Evolutionary conservation across 441 rosid genomes (phyloP).

Genomic region (Rhodomyrtus psidioides): DNA sequence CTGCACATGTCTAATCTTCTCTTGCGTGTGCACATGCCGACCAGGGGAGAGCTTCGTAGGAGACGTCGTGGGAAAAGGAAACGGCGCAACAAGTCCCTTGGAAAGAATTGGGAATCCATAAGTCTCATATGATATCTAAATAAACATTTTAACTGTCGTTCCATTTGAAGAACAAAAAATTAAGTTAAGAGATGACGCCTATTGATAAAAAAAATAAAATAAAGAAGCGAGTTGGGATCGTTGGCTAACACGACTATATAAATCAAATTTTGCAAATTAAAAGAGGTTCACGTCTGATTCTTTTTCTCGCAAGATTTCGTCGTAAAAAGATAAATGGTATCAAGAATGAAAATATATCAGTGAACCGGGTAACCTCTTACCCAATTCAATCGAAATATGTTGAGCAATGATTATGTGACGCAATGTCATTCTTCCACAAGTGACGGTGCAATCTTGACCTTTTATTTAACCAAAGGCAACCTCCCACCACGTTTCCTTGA

Average conservation of each 20-base stretch:
- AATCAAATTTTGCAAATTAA: not conserved
- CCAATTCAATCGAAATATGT: not conserved
- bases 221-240: not conserved
- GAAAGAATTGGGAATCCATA: not conserved
- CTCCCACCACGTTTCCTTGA: too few species aligned
- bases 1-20: rapidly evolving
- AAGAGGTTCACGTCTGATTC: not conserved
- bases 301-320: not conserved
- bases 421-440: not conserved
- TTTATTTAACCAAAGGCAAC: not conserved
- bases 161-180: not conserved
- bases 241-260: not conserved
- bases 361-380: not conserved
- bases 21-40: not conserved
- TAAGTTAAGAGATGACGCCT: not conserved
- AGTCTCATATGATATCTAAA: not conserved
- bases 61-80: not conserved
- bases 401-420: not conserved
- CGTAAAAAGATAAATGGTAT: not conserved
- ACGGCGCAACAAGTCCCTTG: not conserved
- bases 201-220: not conserved
- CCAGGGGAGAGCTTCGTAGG: not conserved
- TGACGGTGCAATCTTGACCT: not conserved
- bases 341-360: not conserved
- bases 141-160: not conserved